These are phyloP conservation scores for Aspergillus brunneoviolaceus DNA, from an alignment of 2,329 filamentous ascomycete species.

Conservation along the genomic window DNA sequence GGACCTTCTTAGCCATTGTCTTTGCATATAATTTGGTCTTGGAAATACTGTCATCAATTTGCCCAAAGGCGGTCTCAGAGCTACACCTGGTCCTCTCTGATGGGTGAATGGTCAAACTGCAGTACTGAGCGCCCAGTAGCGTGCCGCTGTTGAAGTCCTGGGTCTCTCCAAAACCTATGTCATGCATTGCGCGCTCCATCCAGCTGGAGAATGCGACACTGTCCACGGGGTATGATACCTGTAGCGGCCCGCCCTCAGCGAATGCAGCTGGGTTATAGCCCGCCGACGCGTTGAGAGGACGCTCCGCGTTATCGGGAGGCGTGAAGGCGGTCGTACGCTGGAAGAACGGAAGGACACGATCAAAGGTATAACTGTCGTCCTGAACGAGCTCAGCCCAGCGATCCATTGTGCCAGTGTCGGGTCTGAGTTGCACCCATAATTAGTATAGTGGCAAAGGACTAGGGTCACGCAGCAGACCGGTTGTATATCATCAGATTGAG, in stretches of 20 bases:
- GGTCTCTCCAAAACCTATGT: conserved; percentile 41
- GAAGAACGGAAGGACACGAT: conserved; percentile 32
- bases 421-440: conserved; percentile 17
- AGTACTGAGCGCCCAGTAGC: conserved; percentile 46
- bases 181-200: conserved; percentile 38
- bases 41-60: not conserved
- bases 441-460: not conserved
- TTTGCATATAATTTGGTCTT: conserved; percentile 45
- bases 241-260: conserved; percentile 37
- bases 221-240: conserved; percentile 45
- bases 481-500: conserved; percentile 38
- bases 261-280: conserved; percentile 31
- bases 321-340: conserved; percentile 30
- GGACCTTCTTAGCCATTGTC: conserved; percentile 48
- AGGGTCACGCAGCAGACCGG: conserved; percentile 14
- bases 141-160: conserved; percentile 46
- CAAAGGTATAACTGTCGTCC: conserved; percentile 34
- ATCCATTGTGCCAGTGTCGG: conserved; percentile 28
- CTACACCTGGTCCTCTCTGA: conserved; percentile 49
- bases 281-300: conserved; percentile 23
- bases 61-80: conserved; percentile 44
- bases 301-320: conserved; percentile 20
- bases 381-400: conserved; percentile 35
- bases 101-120: conserved; percentile 47
- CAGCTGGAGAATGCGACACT: conserved; percentile 41